These are phyloP conservation scores for Aspergillus neotritici DNA, from an alignment of 2,329 filamentous ascomycete species.

Conservation along the genomic window DNA sequence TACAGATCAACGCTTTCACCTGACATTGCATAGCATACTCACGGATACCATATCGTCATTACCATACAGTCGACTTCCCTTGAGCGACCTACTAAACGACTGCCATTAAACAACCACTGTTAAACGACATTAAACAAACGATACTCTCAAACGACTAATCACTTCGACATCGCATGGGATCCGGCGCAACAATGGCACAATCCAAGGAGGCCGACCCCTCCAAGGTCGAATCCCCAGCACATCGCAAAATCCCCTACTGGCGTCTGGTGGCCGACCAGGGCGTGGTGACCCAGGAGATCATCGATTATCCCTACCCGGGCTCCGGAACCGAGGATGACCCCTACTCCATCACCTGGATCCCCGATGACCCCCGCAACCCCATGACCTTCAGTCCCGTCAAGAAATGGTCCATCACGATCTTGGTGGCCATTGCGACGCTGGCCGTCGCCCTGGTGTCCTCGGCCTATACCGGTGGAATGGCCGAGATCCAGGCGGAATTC, in stretches of 20 bases:
- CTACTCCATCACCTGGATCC: slow-evolving; percentile 40
- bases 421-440: slow-evolving; percentile 37
- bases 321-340: slow-evolving; percentile 40
- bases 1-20: too few relatives aligned
- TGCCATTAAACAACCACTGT: too few relatives aligned
- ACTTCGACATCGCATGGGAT: background rate
- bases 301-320: slow-evolving; percentile 30
- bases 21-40: too few relatives aligned
- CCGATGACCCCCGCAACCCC: slow-evolving; percentile 40
- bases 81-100: too few relatives aligned
- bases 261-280: slow-evolving; percentile 29
- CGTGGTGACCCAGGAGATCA: slow-evolving; percentile 31
- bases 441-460: slow-evolving; percentile 42
- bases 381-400: slow-evolving; percentile 27
- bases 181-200: slow-evolving; percentile 22
- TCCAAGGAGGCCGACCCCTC: slow-evolving; percentile 20
- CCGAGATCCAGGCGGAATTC: slow-evolving; percentile 33
- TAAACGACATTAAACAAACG: too few relatives aligned
- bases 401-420: slow-evolving; percentile 39
- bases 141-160: background rate
- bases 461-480: slow-evolving; percentile 38
- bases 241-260: slow-evolving; percentile 32
- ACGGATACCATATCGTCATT: too few relatives aligned
- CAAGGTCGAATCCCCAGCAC: slow-evolving; percentile 22
- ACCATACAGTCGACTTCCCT: too few relatives aligned